Percentiles rank a stretch among this genome's conserved stretches.
These are phyloP conservation scores for Lepidium didymum DNA, from an alignment of 345 rosid species.

Conservation along the genomic window DNA sequence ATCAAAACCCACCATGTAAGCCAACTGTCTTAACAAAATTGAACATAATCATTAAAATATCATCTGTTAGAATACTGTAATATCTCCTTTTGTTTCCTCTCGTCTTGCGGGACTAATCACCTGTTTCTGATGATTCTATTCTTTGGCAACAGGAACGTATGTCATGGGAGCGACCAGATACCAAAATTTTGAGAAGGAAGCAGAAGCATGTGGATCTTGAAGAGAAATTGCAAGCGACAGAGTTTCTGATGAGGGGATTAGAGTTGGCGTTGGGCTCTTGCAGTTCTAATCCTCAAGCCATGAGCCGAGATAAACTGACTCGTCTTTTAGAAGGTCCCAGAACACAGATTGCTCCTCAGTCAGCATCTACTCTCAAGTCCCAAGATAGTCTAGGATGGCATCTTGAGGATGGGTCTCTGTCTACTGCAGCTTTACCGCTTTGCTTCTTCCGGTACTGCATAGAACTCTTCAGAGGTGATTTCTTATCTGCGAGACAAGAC, in stretches of 20 bases:
- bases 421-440: conserved; percentile 36
- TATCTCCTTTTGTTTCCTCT: neutral
- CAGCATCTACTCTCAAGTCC: conserved; percentile 31
- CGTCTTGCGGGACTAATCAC: neutral
- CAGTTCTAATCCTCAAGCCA: conserved; percentile 42
- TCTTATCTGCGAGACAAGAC: conserved; percentile 11
- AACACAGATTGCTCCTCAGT: conserved; percentile 21
- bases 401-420: conserved; percentile 23
- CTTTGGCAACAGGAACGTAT: conserved; percentile 38
- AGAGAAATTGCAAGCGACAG: conserved; percentile 38
- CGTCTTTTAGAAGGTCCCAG: conserved; percentile 23
- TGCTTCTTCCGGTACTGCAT: conserved; percentile 51
- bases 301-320: conserved; percentile 31
- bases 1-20: conserved; percentile 45
- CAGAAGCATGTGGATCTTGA: conserved; percentile 13
- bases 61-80: neutral
- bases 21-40: neutral
- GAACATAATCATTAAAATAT: neutral
- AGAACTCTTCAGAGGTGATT: conserved; percentile 39
- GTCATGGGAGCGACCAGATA: conserved; percentile 55
- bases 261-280: conserved; percentile 41
- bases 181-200: conserved; percentile 27
- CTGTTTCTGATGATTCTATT: neutral
- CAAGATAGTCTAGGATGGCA: conserved; percentile 14
- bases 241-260: conserved; percentile 47